Conservation (phyloP, 2,329 filamentous ascomycete genomes). For the Lasiodiplodia theobromae region DNA sequence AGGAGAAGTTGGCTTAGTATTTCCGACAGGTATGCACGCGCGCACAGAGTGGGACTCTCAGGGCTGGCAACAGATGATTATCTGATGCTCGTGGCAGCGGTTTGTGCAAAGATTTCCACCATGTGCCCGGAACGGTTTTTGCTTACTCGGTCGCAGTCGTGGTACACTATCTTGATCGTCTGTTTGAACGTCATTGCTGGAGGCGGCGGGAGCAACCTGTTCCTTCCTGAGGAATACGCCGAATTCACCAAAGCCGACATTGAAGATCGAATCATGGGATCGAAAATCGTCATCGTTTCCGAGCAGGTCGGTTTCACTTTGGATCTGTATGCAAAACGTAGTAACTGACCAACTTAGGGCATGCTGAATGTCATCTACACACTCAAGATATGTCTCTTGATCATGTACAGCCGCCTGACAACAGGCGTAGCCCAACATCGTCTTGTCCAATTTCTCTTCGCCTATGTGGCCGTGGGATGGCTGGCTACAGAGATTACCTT, state of each 20-base stretch:
- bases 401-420: constrained; percentile 62
- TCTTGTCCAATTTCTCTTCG: constrained; percentile 58
- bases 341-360: constrained; percentile 50
- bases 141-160: not conserved
- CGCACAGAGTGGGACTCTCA: constrained; percentile 36
- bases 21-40: constrained; percentile 34
- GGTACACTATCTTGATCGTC: constrained; percentile 51
- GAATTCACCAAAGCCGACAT: constrained; percentile 50
- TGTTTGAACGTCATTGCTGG: constrained; percentile 51
- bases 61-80: constrained; percentile 37
- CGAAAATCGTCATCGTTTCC: constrained; percentile 54
- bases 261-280: constrained; percentile 51
- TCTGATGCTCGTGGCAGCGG: constrained; percentile 37
- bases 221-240: constrained; percentile 43
- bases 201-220: constrained; percentile 55
- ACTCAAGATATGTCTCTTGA: constrained; percentile 64
- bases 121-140: not conserved
- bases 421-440: constrained; percentile 31
- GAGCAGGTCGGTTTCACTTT: constrained; percentile 47
- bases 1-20: not conserved
- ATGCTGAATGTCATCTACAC: constrained; percentile 64
- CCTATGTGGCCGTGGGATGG: constrained; percentile 58
- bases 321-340: not conserved
- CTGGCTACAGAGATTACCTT: constrained; percentile 63
- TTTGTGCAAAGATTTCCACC: not conserved